phyloP scores from a whole-genome alignment of 73 alveolate species.

The Stentor roeselii region DNA sequence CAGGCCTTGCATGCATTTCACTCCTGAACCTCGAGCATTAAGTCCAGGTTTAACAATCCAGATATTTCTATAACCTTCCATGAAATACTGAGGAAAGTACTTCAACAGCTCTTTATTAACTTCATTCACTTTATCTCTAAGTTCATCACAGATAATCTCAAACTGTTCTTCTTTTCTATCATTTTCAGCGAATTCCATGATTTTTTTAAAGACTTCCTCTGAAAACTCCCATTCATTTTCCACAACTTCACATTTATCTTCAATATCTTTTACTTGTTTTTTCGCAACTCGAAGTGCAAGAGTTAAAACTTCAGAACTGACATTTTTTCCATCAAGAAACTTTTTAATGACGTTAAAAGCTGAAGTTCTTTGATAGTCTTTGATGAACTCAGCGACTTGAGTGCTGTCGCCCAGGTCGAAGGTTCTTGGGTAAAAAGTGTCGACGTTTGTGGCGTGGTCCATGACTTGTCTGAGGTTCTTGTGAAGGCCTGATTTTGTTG shows the following conservation, averaged over 20 bases:
- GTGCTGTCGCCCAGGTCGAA: slow-evolving; percentile 63
- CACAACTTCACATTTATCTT: slow-evolving; percentile 32
- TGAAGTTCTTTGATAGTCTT: slow-evolving; percentile 62
- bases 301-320: slow-evolving; percentile 21
- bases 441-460: slow-evolving; percentile 44
- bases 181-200: slow-evolving; percentile 20
- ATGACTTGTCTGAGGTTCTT: slow-evolving; percentile 46
- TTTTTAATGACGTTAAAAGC: slow-evolving; percentile 47
- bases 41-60: slow-evolving; percentile 80
- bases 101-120: slow-evolving; percentile 25
- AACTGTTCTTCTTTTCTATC: not conserved
- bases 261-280: slow-evolving; percentile 22
- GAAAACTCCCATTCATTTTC: slow-evolving; percentile 25
- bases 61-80: slow-evolving; percentile 59
- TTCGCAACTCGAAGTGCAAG: not conserved
- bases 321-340: not conserved
- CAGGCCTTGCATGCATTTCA: slow-evolving; percentile 46
- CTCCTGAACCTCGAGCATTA: slow-evolving; percentile 76
- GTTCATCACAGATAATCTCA: slow-evolving; percentile 27
- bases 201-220: slow-evolving; percentile 13
- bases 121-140: not conserved
- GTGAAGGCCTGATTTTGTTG: slow-evolving; percentile 60
- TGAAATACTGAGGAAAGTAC: slow-evolving; percentile 31
- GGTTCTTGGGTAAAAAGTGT: slow-evolving; percentile 64
- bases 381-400: slow-evolving; percentile 53